Base-by-base conservation (phyloP, 2,329 filamentous ascomycete genomes). In the Meredithiella fracta region DNA sequence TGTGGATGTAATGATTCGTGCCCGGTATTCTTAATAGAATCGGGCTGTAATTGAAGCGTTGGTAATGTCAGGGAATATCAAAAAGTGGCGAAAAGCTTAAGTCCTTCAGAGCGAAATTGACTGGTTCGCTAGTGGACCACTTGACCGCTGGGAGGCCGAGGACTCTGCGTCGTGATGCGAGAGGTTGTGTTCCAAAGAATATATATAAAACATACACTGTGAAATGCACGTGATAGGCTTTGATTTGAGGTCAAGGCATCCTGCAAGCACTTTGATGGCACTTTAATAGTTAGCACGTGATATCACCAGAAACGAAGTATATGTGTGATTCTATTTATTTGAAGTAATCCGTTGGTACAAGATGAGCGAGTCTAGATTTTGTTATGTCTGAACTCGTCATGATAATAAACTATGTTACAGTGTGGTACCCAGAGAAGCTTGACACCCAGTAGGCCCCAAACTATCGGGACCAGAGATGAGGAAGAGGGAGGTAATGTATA, bases 271-370 rank as follows among this genome's bases (percentile, higher is more conserved):
- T 49, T 49, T 49, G 15, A n/a, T 4, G 11, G 8, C 1, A 26
- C 7, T 22, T 25, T 26, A 23, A 2, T 7, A 44, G 4, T 26
- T 23, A 49, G 14, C 38, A 42, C 17, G 38, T 42, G 38, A 34
- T 11, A 34, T 5, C 29, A 34, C 11, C 29, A 34, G 5, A 34
- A 34, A 11, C 5, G 5, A 34, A 5, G 5, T 5, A 34, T 34
- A 5, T 34, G 29, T 34, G 11, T 5, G 11, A 34, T 5, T 34
- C 29, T 34, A 14, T 38, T 5, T 38, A 40, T 38, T 34, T 40
- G 37, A 53, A 29, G 26, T 54, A 54, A 34, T 54, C 51, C 54
- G 37, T 54, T 58, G 51, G 56, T 58, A 58, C 56, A 58, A 51
- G 38, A 53, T 52, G 44, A 20, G 23, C 44, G 22, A 49, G 8